Conservation (phyloP, 345 rosid genomes). For the Odontarrhena argentea region DNA sequence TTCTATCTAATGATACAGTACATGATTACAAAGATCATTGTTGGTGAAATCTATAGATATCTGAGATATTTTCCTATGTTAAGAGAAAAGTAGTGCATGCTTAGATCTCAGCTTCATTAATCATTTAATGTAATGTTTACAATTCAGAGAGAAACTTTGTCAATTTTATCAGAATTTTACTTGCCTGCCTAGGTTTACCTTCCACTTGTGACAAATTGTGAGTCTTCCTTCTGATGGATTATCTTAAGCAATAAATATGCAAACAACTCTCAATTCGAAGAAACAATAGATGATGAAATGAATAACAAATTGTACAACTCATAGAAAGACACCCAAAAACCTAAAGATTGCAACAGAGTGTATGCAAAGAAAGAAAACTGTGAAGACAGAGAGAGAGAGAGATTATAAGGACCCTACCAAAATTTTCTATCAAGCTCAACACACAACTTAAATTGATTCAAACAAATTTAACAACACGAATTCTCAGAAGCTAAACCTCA, state of each 20-base stretch:
- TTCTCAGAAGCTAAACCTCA: constrained; percentile 26
- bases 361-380: not conserved
- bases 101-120: not conserved
- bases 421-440: constrained; percentile 32
- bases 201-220: too few species aligned
- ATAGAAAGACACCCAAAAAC: constrained; percentile 6
- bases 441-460: constrained; percentile 16
- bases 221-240: too few species aligned
- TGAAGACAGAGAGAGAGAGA: constrained; percentile 4
- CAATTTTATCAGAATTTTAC: too few species aligned
- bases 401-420: constrained; percentile 30
- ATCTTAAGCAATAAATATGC: too few species aligned
- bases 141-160: too few species aligned
- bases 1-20: not conserved
- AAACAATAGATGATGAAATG: not conserved
- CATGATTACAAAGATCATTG: not conserved
- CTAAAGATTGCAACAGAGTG: constrained; percentile 26
- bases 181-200: too few species aligned
- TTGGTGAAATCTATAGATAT: not conserved
- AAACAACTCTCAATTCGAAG: not conserved
- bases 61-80: not conserved
- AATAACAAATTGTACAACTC: constrained; percentile 33
- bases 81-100: not conserved
- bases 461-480: constrained; percentile 26
- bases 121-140: too few species aligned